A percentile compares a stretch with the other conserved stretches of the same genome.
Evolutionary conservation across 352 stramenopile genomes (phyloP).

Genomic region (Pythium aristosporum): DNA sequence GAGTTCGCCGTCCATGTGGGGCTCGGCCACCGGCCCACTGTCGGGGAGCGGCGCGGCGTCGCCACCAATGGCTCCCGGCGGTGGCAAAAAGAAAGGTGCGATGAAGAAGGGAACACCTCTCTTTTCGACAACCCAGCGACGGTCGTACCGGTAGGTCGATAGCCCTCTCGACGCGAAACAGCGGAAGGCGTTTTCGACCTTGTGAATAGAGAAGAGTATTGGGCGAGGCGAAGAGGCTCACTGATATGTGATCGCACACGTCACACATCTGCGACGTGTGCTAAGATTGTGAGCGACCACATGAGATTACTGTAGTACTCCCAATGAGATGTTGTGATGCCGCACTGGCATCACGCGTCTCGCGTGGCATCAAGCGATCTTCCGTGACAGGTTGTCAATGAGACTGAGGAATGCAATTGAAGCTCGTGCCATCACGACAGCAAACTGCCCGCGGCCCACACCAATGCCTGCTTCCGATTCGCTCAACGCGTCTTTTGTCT

Average conservation of each 20-base stretch:
- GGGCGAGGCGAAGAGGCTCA: too few relatives aligned
- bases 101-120: conserved; percentile 72
- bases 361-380: conserved; percentile 4
- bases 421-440: neutral
- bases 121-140: conserved; percentile 72
- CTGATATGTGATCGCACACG: neutral
- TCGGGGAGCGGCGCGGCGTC: conserved; percentile 21
- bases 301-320: too few relatives aligned
- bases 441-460: neutral
- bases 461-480: neutral
- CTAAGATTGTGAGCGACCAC: neutral
- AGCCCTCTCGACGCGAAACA: too few relatives aligned
- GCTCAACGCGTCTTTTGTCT: too few relatives aligned
- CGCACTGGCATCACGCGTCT: neutral
- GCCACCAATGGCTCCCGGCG: conserved; percentile 25
- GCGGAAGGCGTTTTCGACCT: neutral
- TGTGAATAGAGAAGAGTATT: neutral
- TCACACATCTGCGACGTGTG: conserved; percentile 12
- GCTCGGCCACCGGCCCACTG: conserved; percentile 19
- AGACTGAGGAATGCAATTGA: too few relatives aligned
- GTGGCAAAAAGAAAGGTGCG: conserved; percentile 57
- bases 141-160: conserved; percentile 58
- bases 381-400: neutral
- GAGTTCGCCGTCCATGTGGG: conserved; percentile 44
- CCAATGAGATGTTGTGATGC: neutral